These are phyloP conservation scores for Amanita pallidorosea DNA, from an alignment of 768 basidiomycete genomes.

Conservation along the genomic window DNA sequence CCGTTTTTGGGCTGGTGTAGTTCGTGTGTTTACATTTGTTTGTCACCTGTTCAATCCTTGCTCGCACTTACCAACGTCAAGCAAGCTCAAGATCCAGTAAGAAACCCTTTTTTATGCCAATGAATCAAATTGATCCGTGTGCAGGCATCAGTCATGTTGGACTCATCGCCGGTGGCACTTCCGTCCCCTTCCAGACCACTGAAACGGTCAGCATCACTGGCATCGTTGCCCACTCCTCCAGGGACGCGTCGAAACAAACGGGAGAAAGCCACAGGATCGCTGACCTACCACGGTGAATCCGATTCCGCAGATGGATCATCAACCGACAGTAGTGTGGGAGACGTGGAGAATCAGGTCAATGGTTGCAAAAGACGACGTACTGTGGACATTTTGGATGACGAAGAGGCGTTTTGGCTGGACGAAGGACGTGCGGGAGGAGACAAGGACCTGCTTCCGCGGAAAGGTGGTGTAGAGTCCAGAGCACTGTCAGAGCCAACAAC, in stretches of 20 bases:
- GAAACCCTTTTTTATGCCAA: too few species aligned
- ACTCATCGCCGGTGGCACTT: slow-evolving; percentile 22
- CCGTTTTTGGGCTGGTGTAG: too few species aligned
- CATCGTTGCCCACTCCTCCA: slow-evolving; percentile 59
- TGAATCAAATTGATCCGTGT: too few species aligned
- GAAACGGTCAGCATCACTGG: slow-evolving; percentile 55
- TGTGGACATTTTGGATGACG: slow-evolving; percentile 25
- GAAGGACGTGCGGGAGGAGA: slow-evolving; percentile 14
- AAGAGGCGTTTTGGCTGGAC: slow-evolving; percentile 43
- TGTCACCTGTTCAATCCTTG: too few species aligned
- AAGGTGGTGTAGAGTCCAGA: neutral
- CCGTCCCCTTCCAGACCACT: slow-evolving; percentile 27
- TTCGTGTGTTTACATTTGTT: too few species aligned
- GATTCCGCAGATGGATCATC: slow-evolving; percentile 24
- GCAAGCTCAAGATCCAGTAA: too few species aligned
- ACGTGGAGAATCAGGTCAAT: slow-evolving; percentile 16
- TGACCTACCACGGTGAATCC: slow-evolving; percentile 29
- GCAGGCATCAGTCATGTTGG: slow-evolving; percentile 13
- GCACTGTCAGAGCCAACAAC: neutral
- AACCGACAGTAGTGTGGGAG: slow-evolving; percentile 14
- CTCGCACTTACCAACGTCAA: too few species aligned
- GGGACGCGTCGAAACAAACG: slow-evolving; percentile 32
- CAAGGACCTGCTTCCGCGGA: neutral
- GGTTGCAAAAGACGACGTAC: slow-evolving; percentile 29
- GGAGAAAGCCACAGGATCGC: slow-evolving; percentile 29